Evolutionary conservation across 345 rosid species (phyloP), one percentile per base, ranked within the genome.

Genomic region (Ceriops decandra): DNA sequence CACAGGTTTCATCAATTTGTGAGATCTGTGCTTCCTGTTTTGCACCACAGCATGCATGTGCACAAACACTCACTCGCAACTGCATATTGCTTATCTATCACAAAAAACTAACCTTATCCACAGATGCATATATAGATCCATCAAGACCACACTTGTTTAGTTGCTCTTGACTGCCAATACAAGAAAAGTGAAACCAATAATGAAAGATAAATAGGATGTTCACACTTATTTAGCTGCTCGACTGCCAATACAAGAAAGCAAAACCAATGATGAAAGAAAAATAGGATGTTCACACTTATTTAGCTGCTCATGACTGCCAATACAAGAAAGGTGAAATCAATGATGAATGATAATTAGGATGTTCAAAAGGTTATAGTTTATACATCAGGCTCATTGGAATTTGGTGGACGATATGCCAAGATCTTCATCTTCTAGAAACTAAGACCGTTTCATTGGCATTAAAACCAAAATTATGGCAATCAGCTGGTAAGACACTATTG

Each of bases 71-170:
- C 47, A 42, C 47, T 42, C 5, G 2, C 47, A 42, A 10, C 16
- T 42, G 16, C 47, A 42, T 42, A 10, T 11, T 11, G 47, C 47
- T 42, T 9, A 21, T n/a, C 6, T 57, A 51, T 35, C 15, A 62
- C 16, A 7, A 28, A 62, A 56, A 35, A 32, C 79, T 72, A 38
- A 83, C 89, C 82, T 74, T 85, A 16, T 83, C 87, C 30, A 24
- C 73, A 54, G 77, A 70, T 24, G 80, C 85, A 74, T 85, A 83
- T 8, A 68, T n/a, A 70, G 85, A 80, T 61, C 87, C 87, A 62
- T 83, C 85, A 74, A 83, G 84, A 59, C 89, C 87, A 69, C 84
- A 79, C 67, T 81, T 83, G 76, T 73, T 68, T 60, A 85, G 85
- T 61, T 83, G 87, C 69, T 80, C 85, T 72, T 79, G 74, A 64